Evolutionary conservation across 108 stramenopile species (phyloP).

Genomic region (Thalassiosira profunda): DNA sequence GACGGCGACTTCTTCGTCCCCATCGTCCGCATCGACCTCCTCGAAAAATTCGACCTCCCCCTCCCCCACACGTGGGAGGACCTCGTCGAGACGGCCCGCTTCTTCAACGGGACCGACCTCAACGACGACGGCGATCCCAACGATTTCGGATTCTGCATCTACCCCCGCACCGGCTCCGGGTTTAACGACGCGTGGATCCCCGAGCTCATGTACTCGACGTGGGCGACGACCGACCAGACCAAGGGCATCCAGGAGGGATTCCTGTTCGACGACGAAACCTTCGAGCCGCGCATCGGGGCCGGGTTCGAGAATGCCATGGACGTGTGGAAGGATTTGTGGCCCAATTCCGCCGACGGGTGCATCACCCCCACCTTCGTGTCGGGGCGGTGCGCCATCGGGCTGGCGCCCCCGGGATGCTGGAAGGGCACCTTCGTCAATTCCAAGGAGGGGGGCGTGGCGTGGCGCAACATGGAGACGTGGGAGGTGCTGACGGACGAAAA

Average conservation of each 20-base stretch:
- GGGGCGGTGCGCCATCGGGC: conserved; percentile 42
- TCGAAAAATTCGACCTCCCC: conserved; percentile 27
- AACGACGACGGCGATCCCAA: conserved; percentile 40
- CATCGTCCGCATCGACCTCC: conserved; percentile 34
- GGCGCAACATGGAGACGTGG: conserved; percentile 14
- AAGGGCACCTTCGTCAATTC: conserved; percentile 34
- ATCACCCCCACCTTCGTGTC: conserved; percentile 21
- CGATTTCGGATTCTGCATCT: conserved; percentile 43
- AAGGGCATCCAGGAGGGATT: conserved; percentile 40
- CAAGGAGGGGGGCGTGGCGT: conserved; percentile 30
- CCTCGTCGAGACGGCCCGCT: conserved; percentile 29
- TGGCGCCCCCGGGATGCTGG: conserved; percentile 45
- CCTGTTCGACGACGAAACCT: conserved; percentile 31
- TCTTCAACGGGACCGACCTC: conserved; percentile 45
- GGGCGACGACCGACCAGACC: conserved; percentile 39
- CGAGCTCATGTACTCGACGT: conserved; percentile 38
- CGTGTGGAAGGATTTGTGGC: conserved; percentile 48
- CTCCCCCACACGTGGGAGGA: conserved; percentile 55
- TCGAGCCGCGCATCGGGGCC: conserved; percentile 31
- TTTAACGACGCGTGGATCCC: conserved; percentile 42
- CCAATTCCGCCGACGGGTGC: conserved; percentile 28
- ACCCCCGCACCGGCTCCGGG: conserved; percentile 27
- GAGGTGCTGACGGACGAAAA: conserved; percentile 26
- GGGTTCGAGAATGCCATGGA: conserved; percentile 48
- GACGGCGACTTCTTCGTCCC: conserved; percentile 50